These are phyloP conservation scores for Coelastrella sp. DNA, from an alignment of 139 green algal species.

Conservation along the genomic window DNA sequence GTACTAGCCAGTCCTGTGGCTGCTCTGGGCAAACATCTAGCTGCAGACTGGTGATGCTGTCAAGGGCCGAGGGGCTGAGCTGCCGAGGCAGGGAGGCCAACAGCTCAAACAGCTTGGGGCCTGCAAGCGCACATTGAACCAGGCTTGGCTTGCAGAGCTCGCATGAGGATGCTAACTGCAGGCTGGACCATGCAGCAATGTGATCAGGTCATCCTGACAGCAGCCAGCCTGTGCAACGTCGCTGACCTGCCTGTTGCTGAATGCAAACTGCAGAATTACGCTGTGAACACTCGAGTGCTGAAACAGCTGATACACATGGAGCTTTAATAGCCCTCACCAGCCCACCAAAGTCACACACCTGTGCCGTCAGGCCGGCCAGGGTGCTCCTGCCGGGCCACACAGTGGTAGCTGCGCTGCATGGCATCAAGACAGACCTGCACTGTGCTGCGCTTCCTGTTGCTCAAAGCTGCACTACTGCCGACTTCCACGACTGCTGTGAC, in stretches of 20 bases:
- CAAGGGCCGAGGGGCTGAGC: background rate
- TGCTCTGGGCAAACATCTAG: slow-evolving; percentile 28
- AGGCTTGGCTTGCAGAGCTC: background rate
- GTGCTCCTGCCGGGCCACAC: slow-evolving; percentile 1
- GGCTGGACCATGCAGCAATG: too few relatives aligned
- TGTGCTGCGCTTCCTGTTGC: background rate
- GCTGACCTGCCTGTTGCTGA: too few relatives aligned
- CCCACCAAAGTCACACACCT: background rate
- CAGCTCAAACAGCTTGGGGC: background rate
- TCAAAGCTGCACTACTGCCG: too few relatives aligned
- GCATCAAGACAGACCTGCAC: slow-evolving; percentile 10
- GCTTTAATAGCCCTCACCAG: too few relatives aligned
- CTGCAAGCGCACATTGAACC: background rate
- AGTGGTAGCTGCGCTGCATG: slow-evolving; percentile 39
- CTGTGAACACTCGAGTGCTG: too few relatives aligned
- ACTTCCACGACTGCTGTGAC: background rate
- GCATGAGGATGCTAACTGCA: too few relatives aligned
- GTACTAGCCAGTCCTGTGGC: background rate
- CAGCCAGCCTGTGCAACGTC: too few relatives aligned
- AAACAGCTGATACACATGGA: too few relatives aligned
- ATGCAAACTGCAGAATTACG: too few relatives aligned
- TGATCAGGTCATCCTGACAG: too few relatives aligned
- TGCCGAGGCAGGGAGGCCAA: background rate
- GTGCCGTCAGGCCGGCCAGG: background rate
- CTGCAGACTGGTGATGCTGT: background rate